These are phyloP conservation scores for Tremella yokohamensis DNA, from an alignment of 768 basidiomycete species.

Conservation along the genomic window DNA sequence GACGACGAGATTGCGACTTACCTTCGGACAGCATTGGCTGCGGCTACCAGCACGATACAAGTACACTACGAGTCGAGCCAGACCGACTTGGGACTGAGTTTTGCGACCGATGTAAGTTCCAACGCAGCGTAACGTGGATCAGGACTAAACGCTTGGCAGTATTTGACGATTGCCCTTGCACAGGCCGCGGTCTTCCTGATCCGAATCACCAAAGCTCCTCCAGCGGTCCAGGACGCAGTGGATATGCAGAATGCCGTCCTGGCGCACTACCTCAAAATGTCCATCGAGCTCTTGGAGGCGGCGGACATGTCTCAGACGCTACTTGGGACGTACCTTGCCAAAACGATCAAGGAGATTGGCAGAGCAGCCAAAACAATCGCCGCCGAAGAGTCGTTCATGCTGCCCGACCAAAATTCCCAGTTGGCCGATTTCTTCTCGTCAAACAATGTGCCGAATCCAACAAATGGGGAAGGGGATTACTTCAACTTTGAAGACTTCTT, in stretches of 20 bases:
- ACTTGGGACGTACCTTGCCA: slow-evolving; percentile 33
- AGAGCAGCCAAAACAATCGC: slow-evolving; percentile 25
- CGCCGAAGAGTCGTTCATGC: slow-evolving; percentile 4
- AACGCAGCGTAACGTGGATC: background rate
- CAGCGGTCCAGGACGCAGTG: slow-evolving; percentile 11
- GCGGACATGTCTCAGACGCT: slow-evolving; percentile 35
- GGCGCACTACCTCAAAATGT: slow-evolving; percentile 36
- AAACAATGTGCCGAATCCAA: too few species aligned
- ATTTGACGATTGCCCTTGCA: slow-evolving; percentile 26
- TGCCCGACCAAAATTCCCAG: background rate
- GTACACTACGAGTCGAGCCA: slow-evolving; percentile 37
- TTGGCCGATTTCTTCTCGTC: background rate
- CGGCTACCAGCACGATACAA: slow-evolving; percentile 35
- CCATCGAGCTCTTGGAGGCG: slow-evolving; percentile 26
- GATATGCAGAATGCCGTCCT: slow-evolving; percentile 32
- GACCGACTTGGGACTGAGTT: slow-evolving; percentile 37
- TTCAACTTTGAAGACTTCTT: slow-evolving; percentile 31
- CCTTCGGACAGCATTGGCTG: slow-evolving; percentile 36
- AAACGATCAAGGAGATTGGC: slow-evolving; percentile 34
- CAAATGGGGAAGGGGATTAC: background rate
- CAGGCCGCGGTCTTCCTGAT: slow-evolving; percentile 29
- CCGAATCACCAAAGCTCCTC: slow-evolving; percentile 24
- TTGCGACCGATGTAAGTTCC: slow-evolving; percentile 40
- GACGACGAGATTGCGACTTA: slow-evolving; percentile 25
- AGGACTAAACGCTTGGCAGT: slow-evolving; percentile 11